Evolutionary conservation across 2,329 filamentous ascomycete genomes (phyloP), one percentile per base, ranked within the genome.

Genomic region (Aureobasidium vineae): DNA sequence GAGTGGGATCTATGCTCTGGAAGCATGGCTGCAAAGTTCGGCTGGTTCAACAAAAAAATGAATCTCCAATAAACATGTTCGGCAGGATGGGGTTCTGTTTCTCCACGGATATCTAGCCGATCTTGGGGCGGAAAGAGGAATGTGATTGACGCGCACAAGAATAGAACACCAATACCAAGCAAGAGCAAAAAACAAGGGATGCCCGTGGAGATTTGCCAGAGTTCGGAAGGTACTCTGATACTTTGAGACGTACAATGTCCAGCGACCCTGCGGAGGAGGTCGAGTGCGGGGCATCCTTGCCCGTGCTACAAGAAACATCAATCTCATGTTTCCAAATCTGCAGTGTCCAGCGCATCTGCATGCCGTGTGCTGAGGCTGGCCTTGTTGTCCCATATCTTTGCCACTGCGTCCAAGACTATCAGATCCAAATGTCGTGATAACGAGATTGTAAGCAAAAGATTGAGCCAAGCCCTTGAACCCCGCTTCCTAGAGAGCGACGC

Each of bases 261-360:
- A 47, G 6, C 19, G 31, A 60, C 56, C 49, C 23, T 63, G 43
- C 33, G 59, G 33, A 61, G 57, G 28, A 63, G 28, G 57, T 43
- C 40, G 41, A 63, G 57, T 61, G 57, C 59, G 59, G 59, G 45
- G 59, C 49, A 50, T 63, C 59, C 23, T 21, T 61, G 57, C 21
- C 43, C 45, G 57, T 61, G 57, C 43, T 16, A 61, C 28, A 16
- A 38, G 28, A 47, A 31, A 52, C 8, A 31, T 26, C 19, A n/a
- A 57, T 61, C 41, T 47, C 31, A 23, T 11, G 57, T 49, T 61
- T 23, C 38, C n/a, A 59, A 45, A 43, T 33, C 56, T 47, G 56
- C 40, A 19, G 38, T 45, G 38, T 28, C 45, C 45, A 41, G 33
- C 36, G 36, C 59, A 26, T 40, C 19, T 26, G 26, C 59, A 38